Conservation (phyloP, 176 grass and related monocot genomes). For the Puya raimondii region DNA sequence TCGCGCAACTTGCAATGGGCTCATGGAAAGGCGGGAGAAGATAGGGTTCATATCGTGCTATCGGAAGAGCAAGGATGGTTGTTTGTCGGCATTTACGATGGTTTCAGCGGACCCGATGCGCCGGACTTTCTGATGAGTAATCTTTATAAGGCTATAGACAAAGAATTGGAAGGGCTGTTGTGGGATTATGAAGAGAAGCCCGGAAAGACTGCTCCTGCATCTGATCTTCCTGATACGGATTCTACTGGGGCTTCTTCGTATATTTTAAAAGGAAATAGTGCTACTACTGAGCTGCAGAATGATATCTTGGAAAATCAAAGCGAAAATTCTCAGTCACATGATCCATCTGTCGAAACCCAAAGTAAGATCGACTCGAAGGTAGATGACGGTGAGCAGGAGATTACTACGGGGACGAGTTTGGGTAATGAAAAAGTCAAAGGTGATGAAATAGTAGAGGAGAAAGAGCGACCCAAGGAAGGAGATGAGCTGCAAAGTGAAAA, state of each 20-base stretch:
- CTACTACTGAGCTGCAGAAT: slow-evolving; percentile 5
- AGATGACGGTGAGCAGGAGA: slow-evolving; percentile 1
- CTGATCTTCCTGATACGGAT: slow-evolving; percentile 33
- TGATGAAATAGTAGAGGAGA: slow-evolving; percentile 54
- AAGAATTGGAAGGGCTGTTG: slow-evolving; percentile 73
- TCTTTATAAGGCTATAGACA: slow-evolving; percentile 89
- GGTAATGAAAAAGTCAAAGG: slow-evolving; percentile 2
- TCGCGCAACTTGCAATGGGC: slow-evolving; percentile 88
- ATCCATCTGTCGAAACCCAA: slow-evolving; percentile 15
- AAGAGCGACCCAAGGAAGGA: neutral
- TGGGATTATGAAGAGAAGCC: slow-evolving; percentile 72
- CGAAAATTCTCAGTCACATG: slow-evolving; percentile 22
- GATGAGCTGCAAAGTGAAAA: slow-evolving; percentile 24
- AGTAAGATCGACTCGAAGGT: slow-evolving; percentile 22
- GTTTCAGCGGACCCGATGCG: slow-evolving; percentile 83
- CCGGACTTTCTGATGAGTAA: slow-evolving; percentile 91
- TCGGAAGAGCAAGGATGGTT: slow-evolving; percentile 94
- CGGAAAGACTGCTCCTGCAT: slow-evolving; percentile 24
- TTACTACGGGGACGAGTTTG: slow-evolving; percentile 14
- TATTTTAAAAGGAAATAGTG: slow-evolving; percentile 4
- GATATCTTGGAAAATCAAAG: slow-evolving; percentile 13
- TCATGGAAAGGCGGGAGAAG: slow-evolving; percentile 89
- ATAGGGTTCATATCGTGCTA: slow-evolving; percentile 82
- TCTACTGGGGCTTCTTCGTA: slow-evolving; percentile 9
- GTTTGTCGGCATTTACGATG: slow-evolving; percentile 95